Conservation (phyloP, 1,284 basidiomycete genomes). For the Vanrija sp. region DNA sequence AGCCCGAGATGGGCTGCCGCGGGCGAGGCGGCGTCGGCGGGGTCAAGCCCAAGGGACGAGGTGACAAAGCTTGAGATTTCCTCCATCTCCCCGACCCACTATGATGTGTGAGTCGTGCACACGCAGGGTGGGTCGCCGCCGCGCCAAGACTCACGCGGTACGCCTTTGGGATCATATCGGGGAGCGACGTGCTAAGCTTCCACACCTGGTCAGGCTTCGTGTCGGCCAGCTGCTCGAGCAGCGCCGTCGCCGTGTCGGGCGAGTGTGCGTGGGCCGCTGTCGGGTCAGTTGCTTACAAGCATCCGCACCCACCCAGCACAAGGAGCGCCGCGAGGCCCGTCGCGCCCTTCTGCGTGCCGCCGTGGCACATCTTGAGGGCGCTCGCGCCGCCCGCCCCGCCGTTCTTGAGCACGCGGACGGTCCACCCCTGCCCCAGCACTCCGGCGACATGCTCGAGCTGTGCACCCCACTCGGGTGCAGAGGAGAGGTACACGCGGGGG, state of each 20-base stretch:
- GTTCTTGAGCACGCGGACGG: background rate
- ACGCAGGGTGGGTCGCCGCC: no score
- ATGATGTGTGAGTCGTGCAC: no score
- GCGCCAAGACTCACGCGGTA: constrained; percentile 20
- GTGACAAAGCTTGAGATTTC: constrained; percentile 18
- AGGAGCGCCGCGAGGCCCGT: constrained; percentile 11
- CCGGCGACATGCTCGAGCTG: constrained; percentile 1
- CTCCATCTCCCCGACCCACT: constrained; percentile 21
- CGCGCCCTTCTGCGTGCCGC: constrained; percentile 17
- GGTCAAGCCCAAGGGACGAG: constrained; percentile 1
- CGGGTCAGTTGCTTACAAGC: background rate
- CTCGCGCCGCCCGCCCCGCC: constrained; percentile 18
- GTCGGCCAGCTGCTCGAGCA: constrained; percentile 10
- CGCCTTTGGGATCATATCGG: constrained; percentile 17
- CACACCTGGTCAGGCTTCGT: constrained; percentile 4
- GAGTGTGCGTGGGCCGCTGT: constrained; percentile 23
- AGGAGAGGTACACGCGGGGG: constrained; percentile 20
- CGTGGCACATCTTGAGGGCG: constrained; percentile 25
- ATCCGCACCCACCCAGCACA: constrained; percentile 12
- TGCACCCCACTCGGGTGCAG: background rate
- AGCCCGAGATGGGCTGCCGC: constrained; percentile 6
- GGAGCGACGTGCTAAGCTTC: constrained; percentile 1
- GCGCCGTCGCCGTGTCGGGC: constrained; percentile 14
- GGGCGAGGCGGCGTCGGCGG: background rate
- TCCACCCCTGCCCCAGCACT: background rate